Evolutionary conservation across 2,329 filamentous ascomycete genomes (phyloP).

Genomic region (Gaeumannomyces tritici): DNA sequence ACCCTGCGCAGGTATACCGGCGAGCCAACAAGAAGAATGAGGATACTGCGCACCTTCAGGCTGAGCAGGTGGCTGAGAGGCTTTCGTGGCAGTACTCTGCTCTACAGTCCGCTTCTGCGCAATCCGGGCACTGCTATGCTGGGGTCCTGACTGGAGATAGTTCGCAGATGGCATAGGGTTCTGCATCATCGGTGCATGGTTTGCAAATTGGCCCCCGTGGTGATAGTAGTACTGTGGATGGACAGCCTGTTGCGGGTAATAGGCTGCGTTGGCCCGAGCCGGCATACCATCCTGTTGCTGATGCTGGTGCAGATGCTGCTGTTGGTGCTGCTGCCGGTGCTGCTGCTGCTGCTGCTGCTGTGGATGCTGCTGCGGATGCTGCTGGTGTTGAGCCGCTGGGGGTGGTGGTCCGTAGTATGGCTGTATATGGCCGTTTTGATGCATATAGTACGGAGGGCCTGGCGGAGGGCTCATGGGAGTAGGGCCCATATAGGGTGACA

Average conservation of each 20-base stretch:
- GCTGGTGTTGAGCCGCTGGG: slow-evolving; percentile 23
- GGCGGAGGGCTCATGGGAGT: slow-evolving; percentile 16
- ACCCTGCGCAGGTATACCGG: not conserved
- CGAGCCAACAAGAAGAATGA: not conserved
- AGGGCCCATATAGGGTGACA: slow-evolving; percentile 7
- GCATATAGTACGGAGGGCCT: slow-evolving; percentile 32
- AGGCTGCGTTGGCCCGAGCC: slow-evolving; percentile 28
- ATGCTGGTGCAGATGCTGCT: slow-evolving; percentile 13
- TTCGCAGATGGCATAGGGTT: slow-evolving; percentile 23
- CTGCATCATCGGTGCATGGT: slow-evolving; percentile 20
- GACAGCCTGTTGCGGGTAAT: slow-evolving; percentile 30
- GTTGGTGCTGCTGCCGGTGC: not conserved
- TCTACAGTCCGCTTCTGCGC: slow-evolving; percentile 9
- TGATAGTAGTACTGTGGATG: slow-evolving; percentile 34
- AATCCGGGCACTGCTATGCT: slow-evolving; percentile 16
- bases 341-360: slow-evolving; percentile 2
- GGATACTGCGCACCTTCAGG: slow-evolving; percentile 6
- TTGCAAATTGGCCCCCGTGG: slow-evolving; percentile 24
- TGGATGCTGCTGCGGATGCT: slow-evolving; percentile 12
- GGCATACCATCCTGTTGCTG: slow-evolving; percentile 21
- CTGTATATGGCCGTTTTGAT: slow-evolving; percentile 31
- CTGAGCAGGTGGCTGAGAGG: not conserved
- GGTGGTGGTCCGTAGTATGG: slow-evolving; percentile 33
- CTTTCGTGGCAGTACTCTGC: not conserved
- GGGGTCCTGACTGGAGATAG: slow-evolving; percentile 19